These are phyloP conservation scores for Conringia planisiliqua DNA, from an alignment of 345 rosid species.

Conservation along the genomic window DNA sequence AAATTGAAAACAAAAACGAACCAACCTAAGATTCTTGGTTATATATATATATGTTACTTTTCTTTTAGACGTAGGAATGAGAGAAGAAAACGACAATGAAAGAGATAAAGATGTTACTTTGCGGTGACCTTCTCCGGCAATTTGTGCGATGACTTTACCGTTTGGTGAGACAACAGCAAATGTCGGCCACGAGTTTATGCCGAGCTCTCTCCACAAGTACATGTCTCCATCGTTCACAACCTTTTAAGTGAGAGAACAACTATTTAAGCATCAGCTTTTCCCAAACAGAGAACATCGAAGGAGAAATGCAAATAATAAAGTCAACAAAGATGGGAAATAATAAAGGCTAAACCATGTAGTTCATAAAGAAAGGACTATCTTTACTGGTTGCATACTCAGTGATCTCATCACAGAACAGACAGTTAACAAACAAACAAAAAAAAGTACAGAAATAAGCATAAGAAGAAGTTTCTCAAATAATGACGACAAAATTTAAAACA, in stretches of 20 bases:
- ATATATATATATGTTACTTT: background rate
- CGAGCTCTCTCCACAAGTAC: constrained; percentile 88
- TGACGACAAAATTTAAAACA: background rate
- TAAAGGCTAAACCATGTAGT: background rate
- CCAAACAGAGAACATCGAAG: background rate
- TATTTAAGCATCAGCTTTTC: background rate
- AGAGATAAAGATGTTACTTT: constrained; percentile 48
- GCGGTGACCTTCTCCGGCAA: constrained; percentile 84
- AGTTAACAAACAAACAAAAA: background rate
- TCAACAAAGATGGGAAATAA: background rate
- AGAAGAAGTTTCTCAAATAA: background rate
- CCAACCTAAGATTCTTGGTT: background rate
- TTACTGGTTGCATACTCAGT: background rate
- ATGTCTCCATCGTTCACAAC: constrained; percentile 97
- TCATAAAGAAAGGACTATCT: background rate
- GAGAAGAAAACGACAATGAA: background rate
- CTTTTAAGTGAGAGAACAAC: constrained; percentile 30
- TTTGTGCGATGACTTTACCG: constrained; percentile 79
- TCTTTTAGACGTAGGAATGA: background rate
- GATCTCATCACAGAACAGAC: background rate
- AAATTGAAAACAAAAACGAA: background rate
- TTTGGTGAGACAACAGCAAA: constrained; percentile 82
- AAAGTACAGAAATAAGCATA: background rate
- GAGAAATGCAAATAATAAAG: background rate
- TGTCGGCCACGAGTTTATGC: constrained; percentile 95